Evolutionary conservation across 2,329 filamentous ascomycete genomes (phyloP), one percentile per base, ranked within the genome.

Genomic region (Albophoma yamanashiensis): DNA sequence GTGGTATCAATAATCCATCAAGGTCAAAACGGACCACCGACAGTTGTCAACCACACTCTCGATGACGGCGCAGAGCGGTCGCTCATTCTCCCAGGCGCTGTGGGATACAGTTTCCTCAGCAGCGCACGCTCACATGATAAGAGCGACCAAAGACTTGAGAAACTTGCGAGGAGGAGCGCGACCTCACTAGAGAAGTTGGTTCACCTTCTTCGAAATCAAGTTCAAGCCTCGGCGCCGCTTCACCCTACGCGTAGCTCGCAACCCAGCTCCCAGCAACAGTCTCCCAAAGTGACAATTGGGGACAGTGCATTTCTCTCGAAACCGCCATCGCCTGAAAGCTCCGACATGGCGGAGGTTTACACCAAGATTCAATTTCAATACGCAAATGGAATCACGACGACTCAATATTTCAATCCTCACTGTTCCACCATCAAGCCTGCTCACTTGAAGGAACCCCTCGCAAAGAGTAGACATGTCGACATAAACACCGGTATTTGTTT

Each of bases 1-100:
- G 8, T 47, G 3, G 43, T 47, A 22, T 47, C 43, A 14, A 47
- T 47, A 25, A 47, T 47, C 14, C n/a, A 47, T 14, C 43, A 47
- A 4, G n/a, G 4, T 14, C n/a, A 47, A 25, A 15, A 8, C 12
- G 43, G 43, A 14, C 70, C 71, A 1, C 71, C 72, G 42, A 74
- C 11, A 11, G 53, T 40, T 6, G 20, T 20, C n/a, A 40, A 15
- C 36, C 53, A 56, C 53, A 15, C 38, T 22, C 53, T 56, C 36
- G 25, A 40, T 36, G n/a, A 56, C 20, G 36, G 38, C n/a, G 31
- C 31, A n/a, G 34, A 11, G 25, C 38, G 15, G 11, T 36, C n/a
- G 12, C 53, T 40, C 17, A 8, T 14, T 15, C 34, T 56, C 12
- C 53, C 20, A 5, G 53, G 53, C 14, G 53, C 53, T 3, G 1